Base-by-base conservation (phyloP, 164 flowering plant species). In the Nelumbo lutea region DNA sequence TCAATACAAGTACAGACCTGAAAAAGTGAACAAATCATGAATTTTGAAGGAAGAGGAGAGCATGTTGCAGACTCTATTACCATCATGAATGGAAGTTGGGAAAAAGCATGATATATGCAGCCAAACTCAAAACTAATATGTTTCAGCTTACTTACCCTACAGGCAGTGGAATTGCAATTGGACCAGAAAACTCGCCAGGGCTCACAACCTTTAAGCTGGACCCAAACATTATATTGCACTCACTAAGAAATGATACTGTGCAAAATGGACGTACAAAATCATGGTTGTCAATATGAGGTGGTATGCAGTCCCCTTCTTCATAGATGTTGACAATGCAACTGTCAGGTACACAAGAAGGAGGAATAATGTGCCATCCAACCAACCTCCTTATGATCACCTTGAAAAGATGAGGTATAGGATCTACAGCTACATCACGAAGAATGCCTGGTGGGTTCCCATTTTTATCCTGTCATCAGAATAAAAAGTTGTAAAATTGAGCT, bases 261-360 rank as follows among this genome's bases (percentile, higher is more conserved):
- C 99, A 96, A 62, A 96, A 96, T 38, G 99, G 99, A 9, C 99
- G 84, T 52, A 93, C 82, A 77, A 93, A 96, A 65, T 96, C 99
- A 76, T 87, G 95, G 77, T 83, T 85, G 81, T 96, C 99, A 38
- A 93, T 88, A 56, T 96, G 99, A 10, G 99, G 99, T 45, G 99
- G 99, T 70, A 96, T 96, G 72, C 98, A 96, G 76, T 96, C 97
- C 42, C 92, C 96, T 77, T 87, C 90, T 6, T 93, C 97, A 74
- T 93, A 96, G 8, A 96, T 89, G 78, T 96, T 96, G 53, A 96
- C 97, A 63, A 96, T 93, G 75, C 98, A 96, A 72, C 98, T 92
- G 66, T 96, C 97, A 9, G 99, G 98, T 3, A 93, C 84, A 75
- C 98, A 90, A 0, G 91, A 75, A 7, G 98, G 88, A 55, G 99